Percentiles rank a stretch among this genome's conserved stretches.
These are phyloP conservation scores for Fraxinus velutina DNA, from an alignment of 305 asterid species.

Conservation along the genomic window DNA sequence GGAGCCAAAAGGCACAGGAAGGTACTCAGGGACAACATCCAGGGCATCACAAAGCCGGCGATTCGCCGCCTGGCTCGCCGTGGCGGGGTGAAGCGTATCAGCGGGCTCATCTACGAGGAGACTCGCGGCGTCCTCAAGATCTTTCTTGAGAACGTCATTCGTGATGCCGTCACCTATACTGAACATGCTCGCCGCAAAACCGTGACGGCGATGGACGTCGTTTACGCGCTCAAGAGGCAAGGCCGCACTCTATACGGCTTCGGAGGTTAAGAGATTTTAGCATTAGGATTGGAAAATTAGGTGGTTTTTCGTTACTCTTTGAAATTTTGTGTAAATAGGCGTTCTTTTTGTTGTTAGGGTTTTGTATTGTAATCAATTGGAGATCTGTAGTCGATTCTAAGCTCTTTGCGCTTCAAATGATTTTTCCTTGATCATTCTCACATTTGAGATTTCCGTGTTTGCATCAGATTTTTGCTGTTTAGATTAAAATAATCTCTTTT, in stretches of 20 bases:
- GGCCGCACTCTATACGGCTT: conserved; percentile 15
- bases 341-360: not conserved
- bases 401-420: not conserved
- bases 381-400: not conserved
- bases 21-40: conserved; percentile 49
- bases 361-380: not conserved
- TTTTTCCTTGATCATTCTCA: not conserved
- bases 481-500: not conserved
- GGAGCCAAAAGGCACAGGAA: conserved; percentile 57
- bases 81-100: conserved; percentile 55
- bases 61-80: conserved; percentile 55
- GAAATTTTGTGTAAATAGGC: not conserved
- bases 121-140: conserved; percentile 15
- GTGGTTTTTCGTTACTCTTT: not conserved
- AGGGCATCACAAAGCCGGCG: conserved; percentile 53
- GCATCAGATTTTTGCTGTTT: not conserved
- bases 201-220: conserved; percentile 12
- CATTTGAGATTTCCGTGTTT: not conserved
- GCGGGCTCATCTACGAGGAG: conserved; percentile 48
- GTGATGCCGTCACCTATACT: conserved; percentile 12
- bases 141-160: conserved; percentile 10
- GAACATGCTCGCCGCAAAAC: conserved; percentile 17
- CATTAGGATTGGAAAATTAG: not conserved
- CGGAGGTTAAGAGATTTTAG: not conserved
- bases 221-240: conserved; percentile 14